These are phyloP conservation scores for Thamnidium elegans DNA, from an alignment of 192 early-diverging fungal species.

Conservation along the genomic window DNA sequence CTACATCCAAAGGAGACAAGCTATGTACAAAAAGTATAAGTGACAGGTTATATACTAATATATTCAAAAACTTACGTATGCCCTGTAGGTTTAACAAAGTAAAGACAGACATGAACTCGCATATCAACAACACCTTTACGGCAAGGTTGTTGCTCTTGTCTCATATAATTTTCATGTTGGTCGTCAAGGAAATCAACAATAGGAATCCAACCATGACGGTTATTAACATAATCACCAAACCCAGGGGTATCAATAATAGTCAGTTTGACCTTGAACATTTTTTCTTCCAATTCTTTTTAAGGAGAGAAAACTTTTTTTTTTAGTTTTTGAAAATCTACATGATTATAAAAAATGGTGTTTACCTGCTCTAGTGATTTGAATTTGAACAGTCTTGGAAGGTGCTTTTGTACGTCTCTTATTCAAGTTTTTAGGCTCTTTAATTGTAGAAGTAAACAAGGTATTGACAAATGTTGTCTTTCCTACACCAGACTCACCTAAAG, in stretches of 20 bases:
- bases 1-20: conserved; percentile 83
- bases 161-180: conserved; percentile 88
- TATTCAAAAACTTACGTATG: conserved; percentile 86
- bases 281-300: conserved; percentile 86
- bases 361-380: conserved; percentile 96
- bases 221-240: conserved; percentile 98
- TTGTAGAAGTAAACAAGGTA: conserved; percentile 88
- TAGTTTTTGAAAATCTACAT: too few relatives aligned
- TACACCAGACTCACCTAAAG: conserved; percentile 86
- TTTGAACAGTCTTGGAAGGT: conserved; percentile 92
- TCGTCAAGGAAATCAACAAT: conserved; percentile 94
- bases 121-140: conserved; percentile 89
- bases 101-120: conserved; percentile 91
- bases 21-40: conserved; percentile 22
- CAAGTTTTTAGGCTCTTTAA: conserved; percentile 30
- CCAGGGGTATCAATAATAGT: conserved; percentile 98
- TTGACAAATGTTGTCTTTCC: conserved; percentile 99
- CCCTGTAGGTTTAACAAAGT: conserved; percentile 96
- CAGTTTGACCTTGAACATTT: conserved; percentile 88
- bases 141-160: conserved; percentile 87
- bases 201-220: conserved; percentile 94
- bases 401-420: conserved; percentile 75
- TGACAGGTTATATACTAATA: neutral
- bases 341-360: too few relatives aligned
- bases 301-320: neutral